Percentiles rank a stretch among this genome's conserved stretches.
phyloP scores from a whole-genome alignment of 345 rosid genomes.

The Crucihimalaya himalaica region DNA sequence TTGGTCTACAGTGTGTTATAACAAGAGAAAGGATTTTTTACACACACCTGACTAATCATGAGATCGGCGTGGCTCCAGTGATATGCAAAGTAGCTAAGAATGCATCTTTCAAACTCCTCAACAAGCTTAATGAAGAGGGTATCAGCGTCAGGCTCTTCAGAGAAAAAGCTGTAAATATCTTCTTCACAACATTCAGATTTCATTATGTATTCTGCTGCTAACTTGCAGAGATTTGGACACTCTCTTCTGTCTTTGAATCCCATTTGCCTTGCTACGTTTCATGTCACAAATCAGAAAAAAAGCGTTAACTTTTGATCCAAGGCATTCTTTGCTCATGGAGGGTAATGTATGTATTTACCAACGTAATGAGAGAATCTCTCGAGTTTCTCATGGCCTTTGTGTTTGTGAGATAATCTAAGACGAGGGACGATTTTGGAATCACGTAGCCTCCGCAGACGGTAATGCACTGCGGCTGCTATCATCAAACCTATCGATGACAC shows the following conservation, averaged over 20 bases:
- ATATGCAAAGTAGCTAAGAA: conserved; percentile 81
- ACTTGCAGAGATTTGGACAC: conserved; percentile 81
- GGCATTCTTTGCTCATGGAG: not conserved
- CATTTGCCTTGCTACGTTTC: conserved; percentile 74
- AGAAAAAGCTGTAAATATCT: conserved; percentile 67
- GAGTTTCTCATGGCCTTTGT: conserved; percentile 56
- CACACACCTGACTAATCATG: conserved; percentile 73
- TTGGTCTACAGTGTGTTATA: not conserved
- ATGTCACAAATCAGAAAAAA: not conserved
- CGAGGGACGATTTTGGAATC: conserved; percentile 69
- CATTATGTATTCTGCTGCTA: conserved; percentile 80
- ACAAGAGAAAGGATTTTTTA: not conserved
- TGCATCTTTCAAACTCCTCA: conserved; percentile 95
- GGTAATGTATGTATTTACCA: conserved; percentile 45
- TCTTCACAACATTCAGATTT: conserved; percentile 69
- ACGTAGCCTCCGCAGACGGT: conserved; percentile 48
- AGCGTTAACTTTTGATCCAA: not conserved
- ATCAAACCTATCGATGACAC: conserved; percentile 73
- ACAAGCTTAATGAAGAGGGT: conserved; percentile 77
- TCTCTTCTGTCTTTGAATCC: conserved; percentile 76
- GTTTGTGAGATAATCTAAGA: conserved; percentile 42
- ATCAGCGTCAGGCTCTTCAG: conserved; percentile 62
- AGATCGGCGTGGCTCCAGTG: conserved; percentile 82
- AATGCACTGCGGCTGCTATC: conserved; percentile 66
- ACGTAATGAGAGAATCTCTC: conserved; percentile 91